Evolutionary conservation across 1,284 basidiomycete genomes (phyloP), one percentile per base, ranked within the genome.

Genomic region (Heliocybe sulcata): DNA sequence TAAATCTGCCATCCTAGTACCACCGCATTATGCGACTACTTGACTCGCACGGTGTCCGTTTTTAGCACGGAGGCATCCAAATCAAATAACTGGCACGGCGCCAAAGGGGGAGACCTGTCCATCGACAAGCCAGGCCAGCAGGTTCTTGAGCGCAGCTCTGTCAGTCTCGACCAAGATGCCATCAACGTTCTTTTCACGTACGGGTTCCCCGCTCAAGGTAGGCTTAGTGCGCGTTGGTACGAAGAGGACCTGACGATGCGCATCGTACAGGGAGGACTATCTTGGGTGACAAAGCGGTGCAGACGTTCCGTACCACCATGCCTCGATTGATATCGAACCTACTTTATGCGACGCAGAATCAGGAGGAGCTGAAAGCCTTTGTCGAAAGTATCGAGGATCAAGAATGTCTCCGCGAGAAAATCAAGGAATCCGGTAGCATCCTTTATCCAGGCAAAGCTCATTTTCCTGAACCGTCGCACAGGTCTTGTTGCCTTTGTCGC

Each of bases 111-210:
- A 0, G 52, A 57, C 12, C 56, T 64, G 14, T 48, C 50, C 1
- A 51, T 61, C 10, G 63, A 62, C 31, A 45, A 52, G 19, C 61
- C 63, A n/a, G 63, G 60, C 14, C 60, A 64, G 22, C 60, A 64
- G 35, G 59, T 64, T 1, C 59, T 64, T 4, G 56, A 62, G 35
- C 57, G 61, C 1, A 60, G 56, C 27, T 56, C 60, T 1, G 55
- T 64, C 25, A 55, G 58, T 4, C 42, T 63, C 9, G 47, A 54
- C 14, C 51, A 48, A 0, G 12, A 29, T 2, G 57, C 57, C 8
- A 25, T 64, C 16, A 61, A 62, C 42, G 59, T 58, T 8, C 52
- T 61, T 2, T 64, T 60, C 38, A 63, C 61, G 23, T 54, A 59
- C n/a, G 55, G 58, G 2, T 53, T 64, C 8, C 63, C 63, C 2